These are phyloP conservation scores for Cryptosporidium canis DNA, from an alignment of 169 alveolate species.

Conservation along the genomic window DNA sequence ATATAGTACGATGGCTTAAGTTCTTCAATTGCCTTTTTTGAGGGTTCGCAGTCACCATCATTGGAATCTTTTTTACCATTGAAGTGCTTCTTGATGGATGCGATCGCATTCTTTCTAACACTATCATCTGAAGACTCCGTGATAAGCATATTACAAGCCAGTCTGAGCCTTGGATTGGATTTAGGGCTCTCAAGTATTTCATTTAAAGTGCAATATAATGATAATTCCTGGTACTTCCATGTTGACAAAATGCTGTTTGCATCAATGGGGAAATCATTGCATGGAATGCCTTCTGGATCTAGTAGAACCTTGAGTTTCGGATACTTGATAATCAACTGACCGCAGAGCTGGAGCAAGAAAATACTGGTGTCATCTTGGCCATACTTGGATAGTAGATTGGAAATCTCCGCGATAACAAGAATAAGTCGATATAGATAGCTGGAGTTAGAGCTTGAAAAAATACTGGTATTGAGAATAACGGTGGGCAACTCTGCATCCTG, in stretches of 20 bases:
- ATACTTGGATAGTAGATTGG: background rate
- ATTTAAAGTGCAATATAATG: background rate
- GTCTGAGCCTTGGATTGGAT: background rate
- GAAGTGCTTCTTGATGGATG: background rate
- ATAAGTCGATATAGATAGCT: constrained; percentile 29
- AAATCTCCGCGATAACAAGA: constrained; percentile 7
- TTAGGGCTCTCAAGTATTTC: constrained; percentile 6
- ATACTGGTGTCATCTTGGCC: constrained; percentile 8
- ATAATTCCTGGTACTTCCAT: constrained; percentile 47
- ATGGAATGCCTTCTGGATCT: constrained; percentile 65
- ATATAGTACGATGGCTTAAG: constrained; percentile 32
- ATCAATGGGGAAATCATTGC: constrained; percentile 65
- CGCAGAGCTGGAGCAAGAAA: constrained; percentile 6
- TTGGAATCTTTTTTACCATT: background rate
- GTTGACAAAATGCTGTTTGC: background rate
- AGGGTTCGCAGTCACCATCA: background rate
- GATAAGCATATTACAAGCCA: constrained; percentile 28
- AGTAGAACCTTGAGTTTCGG: constrained; percentile 50
- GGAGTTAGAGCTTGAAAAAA: constrained; percentile 38
- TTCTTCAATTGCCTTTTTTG: constrained; percentile 6
- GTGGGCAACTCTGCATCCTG: background rate
- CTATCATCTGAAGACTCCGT: constrained; percentile 34
- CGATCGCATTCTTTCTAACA: constrained; percentile 20
- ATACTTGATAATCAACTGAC: constrained; percentile 27
- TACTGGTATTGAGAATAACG: constrained; percentile 8